Percentiles rank a stretch among this genome's conserved stretches.
These are phyloP conservation scores for Fusarium sp. DNA, from an alignment of 2,329 filamentous ascomycete species.

Conservation along the genomic window DNA sequence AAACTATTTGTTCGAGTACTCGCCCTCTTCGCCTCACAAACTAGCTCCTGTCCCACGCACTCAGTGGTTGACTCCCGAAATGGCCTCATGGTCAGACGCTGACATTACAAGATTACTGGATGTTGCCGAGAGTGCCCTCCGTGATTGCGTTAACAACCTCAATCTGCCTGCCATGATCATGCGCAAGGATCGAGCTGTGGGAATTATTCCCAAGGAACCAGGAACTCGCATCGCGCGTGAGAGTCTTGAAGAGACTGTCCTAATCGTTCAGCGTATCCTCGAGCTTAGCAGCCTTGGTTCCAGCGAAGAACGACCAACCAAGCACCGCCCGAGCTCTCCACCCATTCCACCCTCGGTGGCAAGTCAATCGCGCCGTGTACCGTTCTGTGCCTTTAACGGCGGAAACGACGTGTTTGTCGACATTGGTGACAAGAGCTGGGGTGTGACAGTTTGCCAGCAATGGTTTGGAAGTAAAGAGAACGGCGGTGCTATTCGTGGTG, in stretches of 20 bases:
- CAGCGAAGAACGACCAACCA: constrained; percentile 46
- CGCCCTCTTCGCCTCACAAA: constrained; percentile 71
- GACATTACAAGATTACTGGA: constrained; percentile 87
- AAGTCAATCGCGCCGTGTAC: constrained; percentile 62
- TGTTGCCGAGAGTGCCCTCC: constrained; percentile 85
- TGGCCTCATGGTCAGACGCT: constrained; percentile 79
- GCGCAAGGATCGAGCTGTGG: constrained; percentile 88
- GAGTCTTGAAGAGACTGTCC: constrained; percentile 92
- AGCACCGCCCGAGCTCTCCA: constrained; percentile 35
- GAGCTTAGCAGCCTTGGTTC: constrained; percentile 76
- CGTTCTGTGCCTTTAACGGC: constrained; percentile 98
- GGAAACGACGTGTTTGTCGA: constrained; percentile 98
- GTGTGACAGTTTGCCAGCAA: constrained; percentile 89
- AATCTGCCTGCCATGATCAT: constrained; percentile 82
- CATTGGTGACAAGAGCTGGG: constrained; percentile 98
- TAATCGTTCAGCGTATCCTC: constrained; percentile 92
- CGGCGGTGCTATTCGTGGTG: constrained; percentile 68
- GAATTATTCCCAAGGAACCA: constrained; percentile 75
- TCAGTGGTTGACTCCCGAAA: constrained; percentile 81
- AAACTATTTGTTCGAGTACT: constrained; percentile 92
- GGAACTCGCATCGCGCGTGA: constrained; percentile 82
- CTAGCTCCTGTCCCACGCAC: constrained; percentile 74
- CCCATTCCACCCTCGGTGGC: constrained; percentile 31
- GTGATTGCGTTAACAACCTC: constrained; percentile 83
- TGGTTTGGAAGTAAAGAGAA: constrained; percentile 75